Percentiles rank a stretch among this genome's conserved stretches.
Conservation (phyloP, 2,329 filamentous ascomycete species). For the Cordyceps fumosorosea region DNA sequence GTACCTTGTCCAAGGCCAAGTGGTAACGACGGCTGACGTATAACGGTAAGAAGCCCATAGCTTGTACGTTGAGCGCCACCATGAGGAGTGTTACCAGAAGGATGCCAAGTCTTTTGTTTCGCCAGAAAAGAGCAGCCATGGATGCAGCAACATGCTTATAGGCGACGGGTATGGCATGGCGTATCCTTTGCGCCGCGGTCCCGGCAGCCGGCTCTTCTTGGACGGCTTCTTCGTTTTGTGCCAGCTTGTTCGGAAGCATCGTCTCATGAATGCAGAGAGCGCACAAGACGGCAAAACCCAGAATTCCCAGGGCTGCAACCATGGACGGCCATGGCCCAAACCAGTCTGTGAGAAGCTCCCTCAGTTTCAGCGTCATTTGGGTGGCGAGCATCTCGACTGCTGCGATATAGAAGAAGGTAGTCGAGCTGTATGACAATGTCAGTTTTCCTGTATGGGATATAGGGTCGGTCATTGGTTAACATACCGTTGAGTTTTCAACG, state of each 20-base stretch:
- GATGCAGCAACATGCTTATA: neutral
- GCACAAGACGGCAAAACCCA: neutral
- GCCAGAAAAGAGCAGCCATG: neutral
- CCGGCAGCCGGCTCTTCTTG: neutral
- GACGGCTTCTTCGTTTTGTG: neutral
- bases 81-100: neutral
- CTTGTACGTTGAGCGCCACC: neutral
- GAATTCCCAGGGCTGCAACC: neutral
- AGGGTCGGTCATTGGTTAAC: neutral
- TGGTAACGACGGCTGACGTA: neutral
- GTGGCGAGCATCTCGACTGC: neutral
- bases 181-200: neutral
- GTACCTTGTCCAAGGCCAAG: neutral
- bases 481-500: neutral
- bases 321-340: neutral
- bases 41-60: neutral
- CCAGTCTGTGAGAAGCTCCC: neutral
- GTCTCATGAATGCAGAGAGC: neutral
- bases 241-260: neutral
- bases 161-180: neutral
- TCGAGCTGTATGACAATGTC: neutral
- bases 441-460: neutral
- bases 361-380: neutral
- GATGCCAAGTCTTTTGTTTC: neutral
- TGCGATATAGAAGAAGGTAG: neutral